Base-by-base conservation (phyloP, 164 flowering plant species). In the Liriodendron chinense region DNA sequence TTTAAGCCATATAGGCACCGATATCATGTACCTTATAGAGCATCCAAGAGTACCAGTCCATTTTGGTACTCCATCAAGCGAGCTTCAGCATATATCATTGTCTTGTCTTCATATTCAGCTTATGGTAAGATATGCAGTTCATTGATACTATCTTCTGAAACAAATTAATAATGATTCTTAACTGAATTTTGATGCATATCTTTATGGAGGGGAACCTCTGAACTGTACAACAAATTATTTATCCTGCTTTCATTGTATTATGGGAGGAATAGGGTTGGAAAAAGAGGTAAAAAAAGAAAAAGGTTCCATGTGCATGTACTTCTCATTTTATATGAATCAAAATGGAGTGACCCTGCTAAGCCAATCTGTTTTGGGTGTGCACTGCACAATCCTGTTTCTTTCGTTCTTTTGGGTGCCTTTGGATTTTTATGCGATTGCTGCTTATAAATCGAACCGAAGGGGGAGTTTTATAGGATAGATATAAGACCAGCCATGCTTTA, bases 11-110 rank as follows among this genome's bases (percentile, higher is more conserved):
- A 48, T 57, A 71, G 5, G 2, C 76, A 74, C 61, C 78, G 86
- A n/a, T 84, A 77, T 34, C 83, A 67, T 69, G 71, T 71, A 2
- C 86, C 86, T 1, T 82, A 68, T 64, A 81, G 49, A 65, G 79
- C 78, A 74, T 78, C 84, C 1, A 67, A 56, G 48, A 84, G 86
- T 64, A 76, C 81, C 12, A 47, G 70, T 18, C 82, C 84, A 16
- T 69, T 84, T 18, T 84, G 86, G 86, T 84, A 84, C 63, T 81
- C 86, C 47, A 80, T 82, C 69, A 84, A 82, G 75, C 75, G 84
- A 0, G 86, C 84, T 12, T 82, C 86, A 1, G 84, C 86, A n/a
- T 64, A 84, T 47, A 82, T 84, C 72, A 84, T 84, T 43, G 84
- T 82, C 57, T 80, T 84, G 18, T 73, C 83, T 12, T 81, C 84